Evolutionary conservation across 768 basidiomycete species (phyloP).

Genomic region (Imleria badia): DNA sequence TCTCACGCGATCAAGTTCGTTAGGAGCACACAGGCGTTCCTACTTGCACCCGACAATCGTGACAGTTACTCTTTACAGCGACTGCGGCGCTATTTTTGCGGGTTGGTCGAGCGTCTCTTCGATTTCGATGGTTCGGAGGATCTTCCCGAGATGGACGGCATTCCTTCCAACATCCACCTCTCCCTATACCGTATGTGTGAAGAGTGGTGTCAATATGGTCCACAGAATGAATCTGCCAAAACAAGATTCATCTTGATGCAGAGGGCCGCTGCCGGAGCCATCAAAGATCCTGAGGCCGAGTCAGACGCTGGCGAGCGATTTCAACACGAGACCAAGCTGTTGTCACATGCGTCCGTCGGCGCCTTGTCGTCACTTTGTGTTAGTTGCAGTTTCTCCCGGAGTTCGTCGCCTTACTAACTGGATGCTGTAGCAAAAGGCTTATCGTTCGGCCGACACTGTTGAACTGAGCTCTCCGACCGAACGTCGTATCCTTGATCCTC

Average conservation of each 20-base stretch:
- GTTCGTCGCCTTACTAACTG: not conserved
- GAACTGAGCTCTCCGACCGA: conserved; percentile 63
- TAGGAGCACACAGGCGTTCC: conserved; percentile 73
- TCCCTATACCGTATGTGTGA: conserved; percentile 83
- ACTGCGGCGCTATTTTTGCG: conserved; percentile 88
- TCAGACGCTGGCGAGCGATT: conserved; percentile 56
- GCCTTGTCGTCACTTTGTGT: conserved; percentile 88
- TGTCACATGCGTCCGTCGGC: conserved; percentile 83
- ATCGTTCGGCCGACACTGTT: conserved; percentile 60
- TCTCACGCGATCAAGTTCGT: conserved; percentile 85
- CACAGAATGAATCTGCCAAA: conserved; percentile 68
- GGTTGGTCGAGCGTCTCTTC: conserved; percentile 83
- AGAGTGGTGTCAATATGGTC: conserved; percentile 90
- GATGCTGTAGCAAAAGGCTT: conserved; percentile 68
- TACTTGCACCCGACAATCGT: conserved; percentile 69
- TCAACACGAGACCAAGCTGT: conserved; percentile 63
- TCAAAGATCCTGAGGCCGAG: conserved; percentile 54
- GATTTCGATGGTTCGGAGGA: conserved; percentile 75
- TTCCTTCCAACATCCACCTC: conserved; percentile 72
- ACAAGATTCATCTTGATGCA: conserved; percentile 73
- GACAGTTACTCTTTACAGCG: conserved; percentile 78
- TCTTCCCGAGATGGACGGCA: conserved; percentile 71
- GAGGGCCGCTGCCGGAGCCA: conserved; percentile 54
- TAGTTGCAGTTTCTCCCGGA: conserved; percentile 35
- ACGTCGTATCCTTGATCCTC: conserved; percentile 45